These are phyloP conservation scores for Mollisiaceae sp. DNA, from an alignment of 2,329 filamentous ascomycete genomes.

Conservation along the genomic window DNA sequence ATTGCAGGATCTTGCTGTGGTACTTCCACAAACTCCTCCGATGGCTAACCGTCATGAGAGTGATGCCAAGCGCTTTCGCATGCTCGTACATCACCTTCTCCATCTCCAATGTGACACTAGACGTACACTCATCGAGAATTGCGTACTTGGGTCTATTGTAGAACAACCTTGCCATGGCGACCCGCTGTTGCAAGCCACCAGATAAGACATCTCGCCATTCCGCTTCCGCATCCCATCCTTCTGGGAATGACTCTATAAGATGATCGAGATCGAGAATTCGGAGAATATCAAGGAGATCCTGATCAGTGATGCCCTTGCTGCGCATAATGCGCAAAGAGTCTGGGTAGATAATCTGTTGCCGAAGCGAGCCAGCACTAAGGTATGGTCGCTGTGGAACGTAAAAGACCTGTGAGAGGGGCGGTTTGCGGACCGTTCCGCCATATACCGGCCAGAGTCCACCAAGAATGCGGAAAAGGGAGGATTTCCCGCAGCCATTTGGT, in stretches of 20 bases:
- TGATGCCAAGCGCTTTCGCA: slow-evolving; percentile 88
- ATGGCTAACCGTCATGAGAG: slow-evolving; percentile 96
- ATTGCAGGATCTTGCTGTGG: slow-evolving; percentile 92
- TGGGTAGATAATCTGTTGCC: slow-evolving; percentile 96
- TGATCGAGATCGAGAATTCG: slow-evolving; percentile 81
- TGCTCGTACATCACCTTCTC: slow-evolving; percentile 98
- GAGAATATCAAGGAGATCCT: slow-evolving; percentile 78
- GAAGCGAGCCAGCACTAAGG: slow-evolving; percentile 86
- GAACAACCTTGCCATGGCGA: slow-evolving; percentile 94
- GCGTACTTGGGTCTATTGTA: slow-evolving; percentile 93
- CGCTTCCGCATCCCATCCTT: slow-evolving; percentile 90
- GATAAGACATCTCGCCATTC: slow-evolving; percentile 97
- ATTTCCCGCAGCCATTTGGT: slow-evolving; percentile 97
- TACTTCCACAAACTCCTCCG: slow-evolving; percentile 94
- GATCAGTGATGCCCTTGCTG: slow-evolving; percentile 80
- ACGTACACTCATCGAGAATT: slow-evolving; percentile 96
- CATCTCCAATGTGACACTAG: slow-evolving; percentile 90
- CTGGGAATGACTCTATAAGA: slow-evolving; percentile 75
- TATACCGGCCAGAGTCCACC: slow-evolving; percentile 98
- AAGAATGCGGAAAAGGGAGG: slow-evolving; percentile 92
- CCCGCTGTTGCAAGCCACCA: slow-evolving; percentile 90
- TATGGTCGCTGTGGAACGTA: slow-evolving; percentile 98
- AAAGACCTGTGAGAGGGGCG: slow-evolving; percentile 91
- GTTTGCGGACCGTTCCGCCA: slow-evolving; percentile 90
- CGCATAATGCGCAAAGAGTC: slow-evolving; percentile 89